Percentiles rank a stretch among this genome's conserved stretches.
Evolutionary conservation across 495 filamentous ascomycete genomes (phyloP).

Genomic region (Tuber indicum): DNA sequence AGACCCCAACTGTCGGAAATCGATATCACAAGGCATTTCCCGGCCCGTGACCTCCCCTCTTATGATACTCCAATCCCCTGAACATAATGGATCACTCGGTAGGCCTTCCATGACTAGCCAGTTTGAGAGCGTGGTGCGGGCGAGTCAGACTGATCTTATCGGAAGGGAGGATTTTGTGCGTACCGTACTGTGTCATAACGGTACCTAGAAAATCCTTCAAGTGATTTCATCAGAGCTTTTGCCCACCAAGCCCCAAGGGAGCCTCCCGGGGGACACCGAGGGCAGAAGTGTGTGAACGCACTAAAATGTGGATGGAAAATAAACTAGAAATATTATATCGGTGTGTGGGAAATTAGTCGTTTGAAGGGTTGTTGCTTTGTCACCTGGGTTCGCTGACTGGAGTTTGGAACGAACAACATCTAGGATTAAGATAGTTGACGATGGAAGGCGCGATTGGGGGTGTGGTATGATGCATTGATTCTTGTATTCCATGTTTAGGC

Average conservation of each 20-base stretch:
- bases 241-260: background rate
- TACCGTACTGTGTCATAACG: background rate
- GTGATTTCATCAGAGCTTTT: background rate
- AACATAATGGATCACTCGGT: constrained; percentile 4
- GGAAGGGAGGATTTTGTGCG: background rate
- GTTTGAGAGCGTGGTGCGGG: background rate
- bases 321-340: background rate
- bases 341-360: background rate
- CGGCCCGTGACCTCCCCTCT: background rate
- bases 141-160: background rate
- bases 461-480: background rate
- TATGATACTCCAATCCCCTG: background rate
- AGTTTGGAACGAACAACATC: background rate
- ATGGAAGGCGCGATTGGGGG: background rate
- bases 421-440: background rate
- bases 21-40: background rate
- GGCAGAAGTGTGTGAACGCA: background rate
- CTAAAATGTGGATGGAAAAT: background rate
- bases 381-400: background rate
- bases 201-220: background rate
- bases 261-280: background rate
- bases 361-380: background rate
- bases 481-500: background rate
- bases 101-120: background rate
- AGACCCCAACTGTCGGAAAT: background rate